Conservation (phyloP, 257 asterid genomes). For the Fraxinus quadrangulata region DNA sequence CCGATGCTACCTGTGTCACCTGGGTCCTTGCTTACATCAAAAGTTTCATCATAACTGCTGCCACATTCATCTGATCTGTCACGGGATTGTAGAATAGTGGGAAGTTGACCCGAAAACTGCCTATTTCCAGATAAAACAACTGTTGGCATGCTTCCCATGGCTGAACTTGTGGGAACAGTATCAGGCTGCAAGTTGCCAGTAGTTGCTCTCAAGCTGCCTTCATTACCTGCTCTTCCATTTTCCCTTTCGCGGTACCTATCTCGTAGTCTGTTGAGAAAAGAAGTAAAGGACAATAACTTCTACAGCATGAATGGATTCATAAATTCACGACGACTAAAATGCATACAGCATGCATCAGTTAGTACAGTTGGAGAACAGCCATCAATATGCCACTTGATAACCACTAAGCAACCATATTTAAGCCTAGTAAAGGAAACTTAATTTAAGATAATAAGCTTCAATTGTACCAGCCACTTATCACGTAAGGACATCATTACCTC, state of each 20-base stretch:
- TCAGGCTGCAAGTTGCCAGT: conserved; percentile 47
- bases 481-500: not conserved
- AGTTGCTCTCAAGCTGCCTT: conserved; percentile 60
- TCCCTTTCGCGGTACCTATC: conserved; percentile 91
- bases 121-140: conserved; percentile 58
- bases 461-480: not conserved
- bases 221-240: conserved; percentile 59
- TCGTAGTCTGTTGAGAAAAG: conserved; percentile 48
- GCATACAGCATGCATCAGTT: not conserved
- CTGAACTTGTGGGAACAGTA: conserved; percentile 33
- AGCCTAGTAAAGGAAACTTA: not conserved
- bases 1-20: conserved; percentile 91
- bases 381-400: not conserved
- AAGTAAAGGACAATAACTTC: not conserved
- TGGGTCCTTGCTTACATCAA: conserved; percentile 76
- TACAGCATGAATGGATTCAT: not conserved
- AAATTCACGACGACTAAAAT: not conserved
- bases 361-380: not conserved
- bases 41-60: conserved; percentile 76
- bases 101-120: conserved; percentile 68
- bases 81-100: conserved; percentile 75
- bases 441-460: not conserved
- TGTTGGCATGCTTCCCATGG: conserved; percentile 38
- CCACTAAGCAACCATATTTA: not conserved
- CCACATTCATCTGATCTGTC: conserved; percentile 82